Conservation (phyloP, 148 eudicot genomes). For the Vaccinium darrowii region DNA sequence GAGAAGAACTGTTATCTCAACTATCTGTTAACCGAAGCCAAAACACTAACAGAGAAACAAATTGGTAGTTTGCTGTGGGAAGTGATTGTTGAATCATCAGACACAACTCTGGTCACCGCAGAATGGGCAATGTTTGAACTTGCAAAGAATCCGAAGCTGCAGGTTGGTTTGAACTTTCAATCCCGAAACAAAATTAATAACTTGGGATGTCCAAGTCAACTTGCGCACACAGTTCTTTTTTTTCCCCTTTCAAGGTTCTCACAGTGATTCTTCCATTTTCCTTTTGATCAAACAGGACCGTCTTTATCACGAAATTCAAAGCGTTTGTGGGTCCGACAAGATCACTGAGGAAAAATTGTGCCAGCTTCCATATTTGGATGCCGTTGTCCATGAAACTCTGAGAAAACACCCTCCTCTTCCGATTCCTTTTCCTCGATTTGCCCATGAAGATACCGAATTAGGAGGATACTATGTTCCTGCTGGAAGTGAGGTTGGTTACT, state of each 20-base stretch:
- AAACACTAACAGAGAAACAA: constrained; percentile 53
- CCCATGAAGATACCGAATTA: constrained; percentile 65
- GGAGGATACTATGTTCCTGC: constrained; percentile 78
- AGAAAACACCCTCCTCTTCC: constrained; percentile 79
- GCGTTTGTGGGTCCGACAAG: constrained; percentile 61
- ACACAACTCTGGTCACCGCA: constrained; percentile 65
- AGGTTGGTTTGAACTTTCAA: constrained; percentile 41
- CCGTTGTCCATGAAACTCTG: constrained; percentile 83
- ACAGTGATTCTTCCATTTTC: not conserved
- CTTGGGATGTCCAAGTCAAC: not conserved
- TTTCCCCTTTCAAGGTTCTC: not conserved
- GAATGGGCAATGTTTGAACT: constrained; percentile 98
- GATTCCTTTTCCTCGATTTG: constrained; percentile 64
- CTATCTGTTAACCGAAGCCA: constrained; percentile 58
- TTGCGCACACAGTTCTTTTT: not conserved
- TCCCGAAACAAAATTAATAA: not conserved
- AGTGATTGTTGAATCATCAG: constrained; percentile 75
- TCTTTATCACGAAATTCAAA: constrained; percentile 50
- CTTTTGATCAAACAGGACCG: constrained; percentile 37
- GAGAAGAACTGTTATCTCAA: constrained; percentile 55
- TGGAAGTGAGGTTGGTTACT: constrained; percentile 66
- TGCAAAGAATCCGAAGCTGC: constrained; percentile 57
- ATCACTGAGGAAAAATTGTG: constrained; percentile 69
- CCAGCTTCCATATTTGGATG: constrained; percentile 62
- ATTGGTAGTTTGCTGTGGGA: constrained; percentile 80